These are phyloP conservation scores for Gentiana macrophylla DNA, from an alignment of 257 asterid genomes.

Conservation along the genomic window DNA sequence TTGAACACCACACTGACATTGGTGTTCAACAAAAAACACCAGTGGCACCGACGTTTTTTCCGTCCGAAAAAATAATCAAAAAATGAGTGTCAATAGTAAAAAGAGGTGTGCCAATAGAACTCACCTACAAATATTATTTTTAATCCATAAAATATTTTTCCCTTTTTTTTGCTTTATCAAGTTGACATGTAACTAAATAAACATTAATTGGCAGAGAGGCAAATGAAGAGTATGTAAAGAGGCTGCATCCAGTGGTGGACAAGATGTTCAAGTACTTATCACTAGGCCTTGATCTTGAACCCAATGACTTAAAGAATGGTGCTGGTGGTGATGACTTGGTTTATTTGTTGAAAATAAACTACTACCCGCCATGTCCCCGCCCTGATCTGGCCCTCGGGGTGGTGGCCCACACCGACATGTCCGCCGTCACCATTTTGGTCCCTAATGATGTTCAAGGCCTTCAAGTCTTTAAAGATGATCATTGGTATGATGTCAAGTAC, in stretches of 20 bases:
- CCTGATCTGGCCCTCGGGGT: constrained; percentile 88
- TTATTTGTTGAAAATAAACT: constrained; percentile 63
- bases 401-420: constrained; percentile 87
- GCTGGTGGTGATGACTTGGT: constrained; percentile 51
- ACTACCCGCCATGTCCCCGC: constrained; percentile 85
- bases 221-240: constrained; percentile 45
- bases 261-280: constrained; percentile 43
- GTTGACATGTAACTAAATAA: too few species aligned
- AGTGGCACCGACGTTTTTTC: too few species aligned
- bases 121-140: background rate
- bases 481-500: constrained; percentile 76
- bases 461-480: constrained; percentile 54
- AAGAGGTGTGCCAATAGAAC: background rate
- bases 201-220: constrained; percentile 32
- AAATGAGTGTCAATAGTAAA: too few species aligned
- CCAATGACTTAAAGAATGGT: constrained; percentile 34
- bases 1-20: too few species aligned
- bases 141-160: background rate
- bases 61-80: too few species aligned
- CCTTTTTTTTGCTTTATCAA: background rate
- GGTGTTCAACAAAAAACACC: too few species aligned
- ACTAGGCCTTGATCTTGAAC: constrained; percentile 51
- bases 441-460: constrained; percentile 85
- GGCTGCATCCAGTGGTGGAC: constrained; percentile 34
- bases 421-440: constrained; percentile 55